Evolutionary conservation across 345 rosid genomes (phyloP).

Genomic region (Citrus trifoliata): DNA sequence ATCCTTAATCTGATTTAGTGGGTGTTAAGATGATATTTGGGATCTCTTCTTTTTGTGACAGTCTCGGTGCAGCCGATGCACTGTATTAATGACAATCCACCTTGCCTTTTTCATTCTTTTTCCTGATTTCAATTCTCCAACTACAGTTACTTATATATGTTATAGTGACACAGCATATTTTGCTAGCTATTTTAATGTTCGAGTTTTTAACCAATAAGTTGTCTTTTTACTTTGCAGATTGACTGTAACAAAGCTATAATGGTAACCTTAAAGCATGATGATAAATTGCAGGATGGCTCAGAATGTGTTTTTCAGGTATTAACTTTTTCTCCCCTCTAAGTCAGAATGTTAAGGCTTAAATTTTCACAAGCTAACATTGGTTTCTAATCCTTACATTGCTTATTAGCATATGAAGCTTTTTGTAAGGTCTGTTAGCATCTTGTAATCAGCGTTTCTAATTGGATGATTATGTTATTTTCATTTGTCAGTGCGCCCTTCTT

Average conservation of each 20-base stretch:
- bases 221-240: constrained; percentile 49
- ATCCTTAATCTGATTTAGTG: background rate
- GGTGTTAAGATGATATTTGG: background rate
- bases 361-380: constrained; percentile 6
- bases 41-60: background rate
- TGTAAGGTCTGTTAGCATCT: background rate
- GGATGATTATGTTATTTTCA: constrained; percentile 16
- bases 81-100: background rate
- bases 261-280: constrained; percentile 95
- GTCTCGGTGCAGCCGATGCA: background rate
- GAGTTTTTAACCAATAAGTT: constrained; percentile 14
- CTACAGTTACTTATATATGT: background rate
- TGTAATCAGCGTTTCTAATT: background rate
- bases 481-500: constrained; percentile 87
- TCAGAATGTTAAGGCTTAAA: background rate
- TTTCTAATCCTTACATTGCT: background rate
- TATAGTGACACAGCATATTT: background rate
- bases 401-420: constrained; percentile 10
- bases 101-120: background rate
- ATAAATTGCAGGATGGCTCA: constrained; percentile 89
- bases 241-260: constrained; percentile 90
- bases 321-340: too few species aligned
- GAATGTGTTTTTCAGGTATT: constrained; percentile 92
- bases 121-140: background rate
- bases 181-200: constrained; percentile 7